Evolutionary conservation across 352 stramenopile genomes (phyloP), one percentile per base, ranked within the genome.

Genomic region (Phytophthora syringae): DNA sequence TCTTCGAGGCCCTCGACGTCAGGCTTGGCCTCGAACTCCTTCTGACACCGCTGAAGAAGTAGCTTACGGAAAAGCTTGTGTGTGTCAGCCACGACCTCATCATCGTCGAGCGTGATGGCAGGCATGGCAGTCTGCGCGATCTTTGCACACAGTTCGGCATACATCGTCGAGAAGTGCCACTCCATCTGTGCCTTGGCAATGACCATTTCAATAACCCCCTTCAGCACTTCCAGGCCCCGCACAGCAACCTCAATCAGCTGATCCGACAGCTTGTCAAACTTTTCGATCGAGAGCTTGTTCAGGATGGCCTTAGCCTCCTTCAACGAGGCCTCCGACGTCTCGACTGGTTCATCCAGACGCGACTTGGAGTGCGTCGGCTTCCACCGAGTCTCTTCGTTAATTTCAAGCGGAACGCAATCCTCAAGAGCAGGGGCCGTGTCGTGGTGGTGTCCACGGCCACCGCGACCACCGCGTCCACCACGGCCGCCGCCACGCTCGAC

Each of bases 261-360:
- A 42, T 93, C 80, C 20, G 91, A 98, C 25, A 99, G 78, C 65
- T 97, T 97, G 55, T 98, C 93, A 52, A 99, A 98, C 60, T 98
- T 99, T 43, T 98, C 98, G 30, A 98, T 89, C 43, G 93, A 98
- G 40, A 99, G 82, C 80, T 99, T 98, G 87, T 99, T 99, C 18
- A 99, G 73, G 52, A 99, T 97, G 32, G 96, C 67, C 52, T 97
- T 90, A 30, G 91, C 92, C 64, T 96, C 89, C 64, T 91, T 89
- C 40, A 98, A 62, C 25, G 87, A 92, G 25, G 89, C 79, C n/a
- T 95, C 89, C 5, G 74, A 75, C 25, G 66, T 74, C 65, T 83
- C 73, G 7, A 76, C 68, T 0, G 73, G 62, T 0, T 79, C 73
- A 27, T 88, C 80, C 16, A 89, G 59, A 49, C 71, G 71, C 20